A percentile compares a stretch with the other conserved stretches of the same genome.
phyloP scores from a whole-genome alignment of 768 basidiomycete species.

The Galerina marginata region DNA sequence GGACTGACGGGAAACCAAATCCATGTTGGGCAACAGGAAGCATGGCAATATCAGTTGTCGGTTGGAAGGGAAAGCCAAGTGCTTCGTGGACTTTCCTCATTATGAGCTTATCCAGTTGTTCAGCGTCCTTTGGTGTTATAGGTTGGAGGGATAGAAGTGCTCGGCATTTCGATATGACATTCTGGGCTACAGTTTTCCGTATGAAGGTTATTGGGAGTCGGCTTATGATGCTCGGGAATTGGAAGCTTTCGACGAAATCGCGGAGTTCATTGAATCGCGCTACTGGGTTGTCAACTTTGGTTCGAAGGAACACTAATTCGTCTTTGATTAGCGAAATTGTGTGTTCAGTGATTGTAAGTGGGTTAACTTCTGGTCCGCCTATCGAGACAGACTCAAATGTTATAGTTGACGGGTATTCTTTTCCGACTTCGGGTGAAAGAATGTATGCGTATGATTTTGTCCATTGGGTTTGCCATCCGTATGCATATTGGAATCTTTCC shows the following conservation, averaged over 20 bases:
- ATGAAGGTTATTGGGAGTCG: conserved; percentile 26
- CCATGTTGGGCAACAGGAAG: conserved; percentile 9
- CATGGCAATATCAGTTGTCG: conserved; percentile 4
- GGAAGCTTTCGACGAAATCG: conserved; percentile 14
- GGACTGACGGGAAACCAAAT: conserved; percentile 20
- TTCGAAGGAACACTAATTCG: conserved; percentile 31
- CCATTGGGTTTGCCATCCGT: conserved; percentile 32
- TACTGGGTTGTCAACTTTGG: conserved; percentile 26
- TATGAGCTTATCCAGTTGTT: conserved; percentile 18
- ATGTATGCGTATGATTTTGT: conserved; percentile 16
- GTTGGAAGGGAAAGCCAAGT: conserved; percentile 29
- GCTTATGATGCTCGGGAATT: conserved; percentile 23
- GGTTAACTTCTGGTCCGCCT: too few species aligned
- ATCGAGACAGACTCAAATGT: too few species aligned
- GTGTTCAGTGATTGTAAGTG: too few species aligned
- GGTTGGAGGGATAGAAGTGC: conserved; percentile 32
- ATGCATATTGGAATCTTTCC: conserved; percentile 29
- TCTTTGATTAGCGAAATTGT: conserved; percentile 1
- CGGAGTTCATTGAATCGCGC: conserved; percentile 14
- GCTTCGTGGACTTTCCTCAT: conserved; percentile 20
- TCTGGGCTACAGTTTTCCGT: conserved; percentile 25
- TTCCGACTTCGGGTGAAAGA: too few species aligned
- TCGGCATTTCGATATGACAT: conserved; percentile 20
- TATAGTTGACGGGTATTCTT: too few species aligned
- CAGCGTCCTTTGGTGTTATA: conserved; percentile 21